These are phyloP conservation scores for Fusarium sp. DNA, from an alignment of 2,329 filamentous ascomycete species.

Conservation along the genomic window DNA sequence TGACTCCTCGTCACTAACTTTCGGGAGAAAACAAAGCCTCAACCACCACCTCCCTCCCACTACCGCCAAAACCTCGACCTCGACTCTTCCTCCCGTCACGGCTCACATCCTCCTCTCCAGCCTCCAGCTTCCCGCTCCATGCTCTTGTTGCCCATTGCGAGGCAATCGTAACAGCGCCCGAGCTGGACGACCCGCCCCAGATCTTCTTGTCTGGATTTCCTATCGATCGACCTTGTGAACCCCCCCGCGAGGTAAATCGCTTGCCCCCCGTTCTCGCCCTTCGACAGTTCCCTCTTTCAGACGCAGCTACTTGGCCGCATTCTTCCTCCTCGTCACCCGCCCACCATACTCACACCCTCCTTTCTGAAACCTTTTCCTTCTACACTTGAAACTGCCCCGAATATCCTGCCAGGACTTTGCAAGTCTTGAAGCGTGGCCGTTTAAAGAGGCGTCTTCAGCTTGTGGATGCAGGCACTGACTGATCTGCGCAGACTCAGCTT, in stretches of 20 bases:
- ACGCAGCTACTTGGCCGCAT: constrained; percentile 33
- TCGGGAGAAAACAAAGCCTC: constrained; percentile 54
- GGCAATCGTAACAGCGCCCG: constrained; percentile 50
- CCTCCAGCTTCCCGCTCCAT: constrained; percentile 44
- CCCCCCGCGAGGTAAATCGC: constrained; percentile 45
- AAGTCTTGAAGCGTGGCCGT: constrained; percentile 12
- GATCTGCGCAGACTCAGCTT: constrained; percentile 27
- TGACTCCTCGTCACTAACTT: constrained; percentile 31
- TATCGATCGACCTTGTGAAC: constrained; percentile 39
- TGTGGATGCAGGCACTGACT: constrained; percentile 36
- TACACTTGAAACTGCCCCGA: constrained; percentile 7
- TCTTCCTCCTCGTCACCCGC: constrained; percentile 37
- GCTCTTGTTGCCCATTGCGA: constrained; percentile 51
- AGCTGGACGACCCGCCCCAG: constrained; percentile 49
- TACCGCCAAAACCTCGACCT: constrained; percentile 43
- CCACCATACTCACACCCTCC: constrained; percentile 13
- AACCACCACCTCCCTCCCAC: constrained; percentile 46
- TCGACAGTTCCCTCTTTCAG: constrained; percentile 22
- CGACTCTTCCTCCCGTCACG: constrained; percentile 43
- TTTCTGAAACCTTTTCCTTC: constrained; percentile 10
- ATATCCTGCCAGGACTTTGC: constrained; percentile 1
- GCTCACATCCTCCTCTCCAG: constrained; percentile 35
- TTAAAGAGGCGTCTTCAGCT: constrained; percentile 25
- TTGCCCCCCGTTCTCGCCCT: constrained; percentile 35
- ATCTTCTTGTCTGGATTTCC: constrained; percentile 36